Conservation (phyloP, 768 basidiomycete species). For the Podaxis sp. region DNA sequence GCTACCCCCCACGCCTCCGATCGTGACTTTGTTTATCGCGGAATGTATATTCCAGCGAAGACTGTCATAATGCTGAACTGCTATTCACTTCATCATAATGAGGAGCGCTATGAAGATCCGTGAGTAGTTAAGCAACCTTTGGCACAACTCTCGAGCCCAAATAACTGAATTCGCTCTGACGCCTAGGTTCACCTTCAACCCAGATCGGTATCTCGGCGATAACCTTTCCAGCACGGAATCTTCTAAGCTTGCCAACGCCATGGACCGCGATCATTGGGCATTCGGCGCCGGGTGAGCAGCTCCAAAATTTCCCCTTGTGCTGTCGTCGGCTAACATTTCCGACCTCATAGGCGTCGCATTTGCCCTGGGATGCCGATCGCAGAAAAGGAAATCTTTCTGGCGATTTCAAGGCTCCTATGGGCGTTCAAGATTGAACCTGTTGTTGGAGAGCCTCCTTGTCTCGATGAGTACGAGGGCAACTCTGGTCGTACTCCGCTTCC, state of each 20-base stretch:
- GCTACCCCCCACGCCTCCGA: conserved; percentile 32
- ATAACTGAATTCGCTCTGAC: conserved; percentile 16
- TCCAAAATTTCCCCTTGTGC: not conserved
- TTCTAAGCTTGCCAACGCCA: conserved; percentile 33
- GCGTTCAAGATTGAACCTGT: not conserved
- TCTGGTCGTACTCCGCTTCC: not conserved
- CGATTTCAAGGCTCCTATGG: not conserved
- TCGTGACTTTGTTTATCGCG: conserved; percentile 33
- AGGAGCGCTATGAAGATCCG: too few relatives aligned
- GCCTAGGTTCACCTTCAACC: conserved; percentile 32
- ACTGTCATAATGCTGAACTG: not conserved
- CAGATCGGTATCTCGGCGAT: conserved; percentile 39
- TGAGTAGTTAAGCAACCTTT: too few relatives aligned
- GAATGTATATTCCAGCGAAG: conserved; percentile 20
- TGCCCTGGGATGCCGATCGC: not conserved
- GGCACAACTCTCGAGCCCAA: too few relatives aligned
- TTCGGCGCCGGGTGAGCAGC: conserved; percentile 41
- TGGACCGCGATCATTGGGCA: conserved; percentile 44
- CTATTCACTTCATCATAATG: not conserved
- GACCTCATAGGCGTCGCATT: not conserved
- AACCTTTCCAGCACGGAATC: conserved; percentile 31
- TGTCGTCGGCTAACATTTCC: too few relatives aligned
- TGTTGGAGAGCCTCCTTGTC: not conserved
- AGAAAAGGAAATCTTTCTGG: not conserved
- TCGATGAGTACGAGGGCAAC: not conserved